phyloP scores from a whole-genome alignment of 768 basidiomycete genomes.

The Neoboletus subvelutipes region DNA sequence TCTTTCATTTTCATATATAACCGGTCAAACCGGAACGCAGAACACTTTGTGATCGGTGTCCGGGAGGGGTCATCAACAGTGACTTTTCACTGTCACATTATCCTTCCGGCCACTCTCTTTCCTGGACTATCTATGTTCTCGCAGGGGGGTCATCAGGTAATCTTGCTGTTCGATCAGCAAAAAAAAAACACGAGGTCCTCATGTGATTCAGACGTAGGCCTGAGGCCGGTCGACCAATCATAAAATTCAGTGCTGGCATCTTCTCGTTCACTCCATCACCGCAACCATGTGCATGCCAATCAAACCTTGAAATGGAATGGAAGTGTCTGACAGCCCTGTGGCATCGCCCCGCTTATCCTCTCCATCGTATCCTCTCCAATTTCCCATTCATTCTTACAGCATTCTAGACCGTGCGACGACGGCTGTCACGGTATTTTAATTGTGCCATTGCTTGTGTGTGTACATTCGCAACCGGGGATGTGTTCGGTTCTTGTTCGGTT shows the following conservation, averaged over 20 bases:
- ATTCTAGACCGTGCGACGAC: background rate
- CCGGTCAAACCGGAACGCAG: background rate
- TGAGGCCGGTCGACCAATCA: conserved; percentile 9
- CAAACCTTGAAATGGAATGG: conserved; percentile 29
- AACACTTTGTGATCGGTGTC: background rate
- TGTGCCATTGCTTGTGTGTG: background rate
- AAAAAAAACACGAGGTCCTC: conserved; percentile 6
- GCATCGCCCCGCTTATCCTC: background rate
- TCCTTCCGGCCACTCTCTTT: background rate
- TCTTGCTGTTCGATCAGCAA: conserved; percentile 6
- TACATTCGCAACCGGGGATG: background rate
- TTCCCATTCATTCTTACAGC: background rate
- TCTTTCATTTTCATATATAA: background rate
- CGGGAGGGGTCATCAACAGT: background rate
- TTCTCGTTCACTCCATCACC: conserved; percentile 18
- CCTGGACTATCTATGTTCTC: background rate
- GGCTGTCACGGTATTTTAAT: background rate
- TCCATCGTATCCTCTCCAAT: background rate
- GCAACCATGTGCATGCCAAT: conserved; percentile 17
- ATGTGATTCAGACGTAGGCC: background rate
- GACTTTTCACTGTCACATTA: background rate
- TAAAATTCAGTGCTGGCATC: background rate
- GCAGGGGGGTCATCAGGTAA: background rate
- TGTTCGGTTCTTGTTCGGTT: background rate
- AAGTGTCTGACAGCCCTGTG: conserved; percentile 10